phyloP scores from a whole-genome alignment of 225 moss, liverwort and hornwort species.

The Neckera pumila region DNA sequence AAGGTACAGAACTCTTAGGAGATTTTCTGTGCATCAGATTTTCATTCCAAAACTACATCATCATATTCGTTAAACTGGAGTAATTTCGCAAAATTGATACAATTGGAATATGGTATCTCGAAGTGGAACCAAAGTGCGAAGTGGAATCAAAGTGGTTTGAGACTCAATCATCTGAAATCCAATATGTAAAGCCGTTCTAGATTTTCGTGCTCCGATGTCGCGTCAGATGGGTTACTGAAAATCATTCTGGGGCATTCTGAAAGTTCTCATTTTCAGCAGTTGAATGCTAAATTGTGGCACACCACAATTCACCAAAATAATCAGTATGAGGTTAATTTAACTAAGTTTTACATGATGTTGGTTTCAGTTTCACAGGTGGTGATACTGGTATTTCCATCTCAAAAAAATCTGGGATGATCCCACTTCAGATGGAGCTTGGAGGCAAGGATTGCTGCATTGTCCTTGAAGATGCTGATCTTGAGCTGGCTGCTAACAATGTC shows the following conservation, averaged over 20 bases:
- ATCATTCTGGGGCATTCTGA: background rate
- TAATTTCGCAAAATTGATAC: background rate
- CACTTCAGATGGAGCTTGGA: slow-evolving; percentile 94
- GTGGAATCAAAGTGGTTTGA: background rate
- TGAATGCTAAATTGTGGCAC: background rate
- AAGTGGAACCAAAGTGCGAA: background rate
- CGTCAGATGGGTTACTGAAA: background rate
- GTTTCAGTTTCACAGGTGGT: slow-evolving; percentile 61
- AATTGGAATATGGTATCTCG: background rate
- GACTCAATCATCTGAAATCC: background rate
- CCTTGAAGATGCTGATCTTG: slow-evolving; percentile 70
- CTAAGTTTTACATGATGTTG: background rate
- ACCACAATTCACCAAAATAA: background rate
- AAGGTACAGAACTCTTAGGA: slow-evolving; percentile 15
- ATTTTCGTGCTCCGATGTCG: background rate
- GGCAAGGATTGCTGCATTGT: slow-evolving; percentile 89
- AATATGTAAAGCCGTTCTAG: background rate
- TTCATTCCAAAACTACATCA: background rate
- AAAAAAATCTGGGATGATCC: slow-evolving; percentile 77
- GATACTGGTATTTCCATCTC: slow-evolving; percentile 82
- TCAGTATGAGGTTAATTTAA: background rate
- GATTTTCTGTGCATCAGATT: background rate
- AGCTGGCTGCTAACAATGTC: slow-evolving; percentile 74
- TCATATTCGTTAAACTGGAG: background rate
- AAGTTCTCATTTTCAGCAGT: background rate